phyloP scores from a whole-genome alignment of 169 alveolate genomes.

The Eimeria tenella region DNA sequence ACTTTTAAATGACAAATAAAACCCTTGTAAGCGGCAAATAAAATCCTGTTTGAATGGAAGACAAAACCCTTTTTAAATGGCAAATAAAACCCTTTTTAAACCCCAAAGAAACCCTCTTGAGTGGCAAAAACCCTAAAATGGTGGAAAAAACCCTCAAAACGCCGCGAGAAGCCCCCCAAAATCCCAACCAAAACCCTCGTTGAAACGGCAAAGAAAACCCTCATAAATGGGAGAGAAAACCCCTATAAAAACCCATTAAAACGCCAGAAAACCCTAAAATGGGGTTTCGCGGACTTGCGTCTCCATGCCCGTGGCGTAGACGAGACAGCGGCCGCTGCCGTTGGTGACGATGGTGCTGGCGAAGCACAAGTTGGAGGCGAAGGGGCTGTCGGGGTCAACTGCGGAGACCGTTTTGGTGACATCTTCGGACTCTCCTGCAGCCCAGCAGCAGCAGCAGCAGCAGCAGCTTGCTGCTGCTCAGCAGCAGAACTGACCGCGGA shows the following conservation, averaged over 20 bases:
- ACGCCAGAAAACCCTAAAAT: background rate
- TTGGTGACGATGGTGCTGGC: slow-evolving; percentile 95
- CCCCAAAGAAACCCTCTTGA: too few species aligned
- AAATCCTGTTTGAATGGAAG: too few species aligned
- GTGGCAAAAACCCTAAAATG: too few species aligned
- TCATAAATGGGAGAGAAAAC: background rate
- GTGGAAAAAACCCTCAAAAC: too few species aligned
- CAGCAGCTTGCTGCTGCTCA: background rate
- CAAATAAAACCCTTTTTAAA: too few species aligned
- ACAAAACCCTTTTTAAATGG: too few species aligned
- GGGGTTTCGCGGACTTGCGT: slow-evolving; percentile 19
- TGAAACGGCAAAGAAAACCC: too few species aligned
- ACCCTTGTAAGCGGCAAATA: too few species aligned
- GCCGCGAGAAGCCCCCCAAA: too few species aligned
- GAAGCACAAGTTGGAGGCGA: slow-evolving; percentile 93
- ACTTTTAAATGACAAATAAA: too few species aligned
- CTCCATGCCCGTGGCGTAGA: slow-evolving; percentile 91
- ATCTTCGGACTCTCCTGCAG: slow-evolving; percentile 86
- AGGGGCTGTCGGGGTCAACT: slow-evolving; percentile 87
- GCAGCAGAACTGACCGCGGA: too few species aligned
- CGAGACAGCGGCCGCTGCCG: slow-evolving; percentile 95
- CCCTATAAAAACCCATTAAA: background rate
- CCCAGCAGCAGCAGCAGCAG: background rate
- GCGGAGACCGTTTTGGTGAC: slow-evolving; percentile 87
- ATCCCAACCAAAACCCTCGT: too few species aligned